Evolutionary conservation across 192 early-diverging fungal genomes (phyloP).

Genomic region (Phlyctochytrium arcticum): DNA sequence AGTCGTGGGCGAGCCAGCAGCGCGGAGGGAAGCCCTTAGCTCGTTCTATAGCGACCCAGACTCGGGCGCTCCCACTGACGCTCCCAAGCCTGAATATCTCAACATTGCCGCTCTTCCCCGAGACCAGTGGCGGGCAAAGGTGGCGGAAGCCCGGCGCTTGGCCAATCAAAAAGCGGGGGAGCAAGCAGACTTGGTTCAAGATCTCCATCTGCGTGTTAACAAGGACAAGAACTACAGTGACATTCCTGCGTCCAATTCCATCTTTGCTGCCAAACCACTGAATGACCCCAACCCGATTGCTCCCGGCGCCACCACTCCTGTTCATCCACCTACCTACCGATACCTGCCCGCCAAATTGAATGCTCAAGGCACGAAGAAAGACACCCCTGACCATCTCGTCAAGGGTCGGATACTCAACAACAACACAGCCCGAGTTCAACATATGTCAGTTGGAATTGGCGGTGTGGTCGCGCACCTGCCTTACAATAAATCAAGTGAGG

Average conservation of each 20-base stretch:
- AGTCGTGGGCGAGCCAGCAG: background rate
- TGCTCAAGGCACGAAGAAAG: background rate
- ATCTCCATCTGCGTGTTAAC: too few relatives aligned
- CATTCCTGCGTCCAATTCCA: background rate
- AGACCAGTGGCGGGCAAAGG: conserved; percentile 5
- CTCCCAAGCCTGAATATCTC: background rate
- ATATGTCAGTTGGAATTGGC: background rate
- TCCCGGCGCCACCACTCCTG: background rate
- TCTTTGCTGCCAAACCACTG: too few relatives aligned
- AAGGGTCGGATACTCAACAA: conserved; percentile 15
- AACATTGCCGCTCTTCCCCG: background rate
- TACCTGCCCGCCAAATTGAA: background rate
- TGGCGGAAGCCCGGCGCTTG: background rate
- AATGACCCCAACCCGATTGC: background rate
- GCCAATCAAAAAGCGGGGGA: too few relatives aligned
- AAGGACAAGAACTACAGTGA: background rate
- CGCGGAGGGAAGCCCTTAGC: background rate
- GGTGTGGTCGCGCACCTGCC: conserved; percentile 1
- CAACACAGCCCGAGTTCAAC: too few relatives aligned
- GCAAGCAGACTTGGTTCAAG: too few relatives aligned
- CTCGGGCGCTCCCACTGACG: background rate
- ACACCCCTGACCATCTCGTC: background rate
- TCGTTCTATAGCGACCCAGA: conserved; percentile 3
- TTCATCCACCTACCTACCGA: conserved; percentile 10
- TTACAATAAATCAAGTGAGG: background rate